Evolutionary conservation across 345 rosid species (phyloP).

Genomic region (Gossypium raimondii): DNA sequence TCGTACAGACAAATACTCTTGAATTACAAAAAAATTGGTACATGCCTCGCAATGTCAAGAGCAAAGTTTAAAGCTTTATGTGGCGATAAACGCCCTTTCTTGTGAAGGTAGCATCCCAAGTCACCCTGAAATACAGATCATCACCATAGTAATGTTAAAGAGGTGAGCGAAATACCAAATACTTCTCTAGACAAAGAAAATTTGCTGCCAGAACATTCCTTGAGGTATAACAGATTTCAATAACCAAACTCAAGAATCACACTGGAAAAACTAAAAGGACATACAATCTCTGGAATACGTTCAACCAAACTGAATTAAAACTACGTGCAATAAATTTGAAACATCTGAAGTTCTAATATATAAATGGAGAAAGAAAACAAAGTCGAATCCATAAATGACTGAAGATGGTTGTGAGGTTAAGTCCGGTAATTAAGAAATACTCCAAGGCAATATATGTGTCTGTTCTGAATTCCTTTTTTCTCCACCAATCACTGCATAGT

Average conservation of each 20-base stretch:
- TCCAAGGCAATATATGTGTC: neutral
- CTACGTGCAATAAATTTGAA: neutral
- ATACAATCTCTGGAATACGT: neutral
- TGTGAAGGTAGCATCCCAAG: constrained; percentile 67
- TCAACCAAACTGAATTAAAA: neutral
- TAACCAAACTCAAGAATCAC: neutral
- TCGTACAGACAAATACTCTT: neutral
- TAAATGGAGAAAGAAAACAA: neutral
- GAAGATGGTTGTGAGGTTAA: constrained; percentile 1
- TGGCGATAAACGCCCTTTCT: constrained; percentile 85
- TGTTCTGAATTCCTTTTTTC: neutral
- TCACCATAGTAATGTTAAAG: neutral
- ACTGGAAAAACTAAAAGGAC: neutral
- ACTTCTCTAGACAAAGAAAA: neutral
- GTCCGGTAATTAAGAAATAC: neutral
- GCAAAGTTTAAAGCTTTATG: constrained; percentile 75
- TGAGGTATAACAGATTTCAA: neutral
- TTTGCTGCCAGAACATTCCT: neutral
- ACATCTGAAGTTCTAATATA: constrained; percentile 5
- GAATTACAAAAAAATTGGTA: constrained; percentile 13
- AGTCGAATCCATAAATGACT: neutral
- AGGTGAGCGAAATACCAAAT: neutral
- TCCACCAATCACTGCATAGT: neutral
- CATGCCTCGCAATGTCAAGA: constrained; percentile 87
- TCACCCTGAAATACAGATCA: constrained; percentile 66